Evolutionary conservation across 2,329 filamentous ascomycete genomes (phyloP), one percentile per base, ranked within the genome.

Genomic region (Cladobotryum mycophilum): DNA sequence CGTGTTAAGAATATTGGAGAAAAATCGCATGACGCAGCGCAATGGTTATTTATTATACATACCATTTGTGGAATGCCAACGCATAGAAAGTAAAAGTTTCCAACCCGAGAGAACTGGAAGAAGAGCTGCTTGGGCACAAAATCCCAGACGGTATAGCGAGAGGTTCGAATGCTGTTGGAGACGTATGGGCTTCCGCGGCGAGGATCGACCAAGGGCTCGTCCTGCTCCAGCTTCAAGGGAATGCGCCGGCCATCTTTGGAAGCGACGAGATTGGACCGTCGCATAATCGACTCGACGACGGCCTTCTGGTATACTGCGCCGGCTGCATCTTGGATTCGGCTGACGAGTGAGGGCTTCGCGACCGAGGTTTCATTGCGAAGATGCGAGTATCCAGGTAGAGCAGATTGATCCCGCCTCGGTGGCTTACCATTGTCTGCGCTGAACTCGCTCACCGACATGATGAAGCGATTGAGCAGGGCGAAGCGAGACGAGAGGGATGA

Each of bases 11-110:
- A 3, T 8, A 30, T 30, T n/a, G n/a, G n/a, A 5, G 25, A 30
- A 4, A 30, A 7, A 30, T 30, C 9, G 25, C 25, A 30, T 30
- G 25, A 30, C 6, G 6, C 25, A 30, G 9, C 25, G n/a, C 25
- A 30, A 30, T 30, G 25, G 25, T 8, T 30, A 20, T 20, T 8
- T 30, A 20, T 20, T 20, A 30, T 30, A 35, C 43, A 37, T 56
- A 70, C 68, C 70, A 88, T 89, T 68, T 95, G 89, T 45, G 92
- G 76, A 54, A 95, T 84, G 41, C 88, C 88, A 56, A 95, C 82
- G 58, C 88, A 84, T 50, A 95, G 76, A 67, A 95, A 95, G 67
- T 95, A 81, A 61, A 95, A 93, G 67, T 95, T 95, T 58, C 87
- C 87, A 44, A 95, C 71, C 54, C 92, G 87, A 7, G 88, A 88